These are phyloP conservation scores for Leucosporidium scottii DNA, from an alignment of 768 basidiomycete species.

Conservation along the genomic window DNA sequence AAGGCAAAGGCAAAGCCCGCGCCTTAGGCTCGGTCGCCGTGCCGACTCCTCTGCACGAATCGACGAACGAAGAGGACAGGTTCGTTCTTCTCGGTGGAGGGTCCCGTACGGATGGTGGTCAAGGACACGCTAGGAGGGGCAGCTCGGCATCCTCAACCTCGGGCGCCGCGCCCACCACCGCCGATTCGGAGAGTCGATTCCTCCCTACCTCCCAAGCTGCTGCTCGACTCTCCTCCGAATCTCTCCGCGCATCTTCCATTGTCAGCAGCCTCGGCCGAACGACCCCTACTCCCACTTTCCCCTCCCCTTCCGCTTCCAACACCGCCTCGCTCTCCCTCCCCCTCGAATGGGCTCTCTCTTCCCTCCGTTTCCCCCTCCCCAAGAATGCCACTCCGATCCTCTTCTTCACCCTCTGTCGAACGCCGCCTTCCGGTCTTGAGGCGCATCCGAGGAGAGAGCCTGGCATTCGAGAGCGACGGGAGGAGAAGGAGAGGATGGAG, in stretches of 20 bases:
- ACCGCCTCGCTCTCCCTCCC: conserved; percentile 3
- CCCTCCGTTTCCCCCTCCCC: conserved; percentile 5
- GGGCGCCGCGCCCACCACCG: too few relatives aligned
- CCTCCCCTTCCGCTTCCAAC: too few relatives aligned
- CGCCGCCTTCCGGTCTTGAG: not conserved
- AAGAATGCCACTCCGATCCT: not conserved
- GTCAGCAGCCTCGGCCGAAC: not conserved
- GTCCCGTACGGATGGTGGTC: too few relatives aligned
- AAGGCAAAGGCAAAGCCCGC: conserved; percentile 1
- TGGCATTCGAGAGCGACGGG: not conserved
- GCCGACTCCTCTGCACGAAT: too few relatives aligned
- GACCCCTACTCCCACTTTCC: not conserved
- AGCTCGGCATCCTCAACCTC: too few relatives aligned
- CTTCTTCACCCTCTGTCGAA: conserved; percentile 16
- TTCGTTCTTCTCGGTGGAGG: too few relatives aligned
- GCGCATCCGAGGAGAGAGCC: not conserved
- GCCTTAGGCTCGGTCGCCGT: too few relatives aligned
- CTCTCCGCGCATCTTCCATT: not conserved
- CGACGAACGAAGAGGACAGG: too few relatives aligned
- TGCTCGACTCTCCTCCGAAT: not conserved
- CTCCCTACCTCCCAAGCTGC: not conserved
- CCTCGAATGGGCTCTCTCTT: conserved; percentile 9
- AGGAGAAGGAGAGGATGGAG: not conserved
- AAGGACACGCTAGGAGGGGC: too few relatives aligned
- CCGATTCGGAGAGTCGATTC: not conserved